Conservation (phyloP, 2,329 filamentous ascomycete species). For the Emydomyces testavorans region DNA sequence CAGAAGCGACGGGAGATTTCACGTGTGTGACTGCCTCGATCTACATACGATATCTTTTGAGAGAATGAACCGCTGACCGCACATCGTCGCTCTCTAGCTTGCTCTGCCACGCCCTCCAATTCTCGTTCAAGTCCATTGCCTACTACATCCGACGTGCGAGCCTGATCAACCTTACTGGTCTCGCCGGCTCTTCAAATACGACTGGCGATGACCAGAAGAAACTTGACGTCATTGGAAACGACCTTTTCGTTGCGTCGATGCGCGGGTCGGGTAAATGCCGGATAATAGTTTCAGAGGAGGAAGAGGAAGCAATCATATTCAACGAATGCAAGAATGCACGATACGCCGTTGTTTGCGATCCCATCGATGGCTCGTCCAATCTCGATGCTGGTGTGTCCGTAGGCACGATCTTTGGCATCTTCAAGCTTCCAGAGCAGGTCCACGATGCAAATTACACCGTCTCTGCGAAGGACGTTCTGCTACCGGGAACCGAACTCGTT, state of each 20-base stretch:
- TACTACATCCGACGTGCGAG: slow-evolving; percentile 97
- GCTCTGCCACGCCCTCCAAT: slow-evolving; percentile 93
- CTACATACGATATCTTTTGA: not conserved
- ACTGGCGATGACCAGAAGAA: slow-evolving; percentile 99
- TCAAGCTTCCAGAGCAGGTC: slow-evolving; percentile 66
- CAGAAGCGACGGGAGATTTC: slow-evolving; percentile 94
- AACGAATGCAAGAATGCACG: slow-evolving; percentile 59
- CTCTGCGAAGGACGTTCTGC: slow-evolving; percentile 60
- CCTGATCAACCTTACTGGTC: slow-evolving; percentile 86
- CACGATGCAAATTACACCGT: slow-evolving; percentile 46
- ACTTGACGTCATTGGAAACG: slow-evolving; percentile 96
- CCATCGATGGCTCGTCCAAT: slow-evolving; percentile 96
- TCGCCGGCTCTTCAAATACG: slow-evolving; percentile 86
- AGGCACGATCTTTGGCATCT: slow-evolving; percentile 91
- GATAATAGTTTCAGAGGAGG: slow-evolving; percentile 92
- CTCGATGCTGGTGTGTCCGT: slow-evolving; percentile 95
- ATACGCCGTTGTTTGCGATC: slow-evolving; percentile 93
- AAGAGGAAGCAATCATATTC: slow-evolving; percentile 86
- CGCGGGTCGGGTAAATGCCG: slow-evolving; percentile 80
- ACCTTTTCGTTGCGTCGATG: slow-evolving; percentile 95
- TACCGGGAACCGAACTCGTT: slow-evolving; percentile 80
- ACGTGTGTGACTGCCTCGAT: slow-evolving; percentile 51
- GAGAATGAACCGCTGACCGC: slow-evolving; percentile 9
- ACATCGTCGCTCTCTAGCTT: slow-evolving; percentile 47
- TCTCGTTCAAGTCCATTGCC: slow-evolving; percentile 98